phyloP scores from a whole-genome alignment of 2,329 filamentous ascomycete genomes.

The Rasamsonia emersonii region DNA sequence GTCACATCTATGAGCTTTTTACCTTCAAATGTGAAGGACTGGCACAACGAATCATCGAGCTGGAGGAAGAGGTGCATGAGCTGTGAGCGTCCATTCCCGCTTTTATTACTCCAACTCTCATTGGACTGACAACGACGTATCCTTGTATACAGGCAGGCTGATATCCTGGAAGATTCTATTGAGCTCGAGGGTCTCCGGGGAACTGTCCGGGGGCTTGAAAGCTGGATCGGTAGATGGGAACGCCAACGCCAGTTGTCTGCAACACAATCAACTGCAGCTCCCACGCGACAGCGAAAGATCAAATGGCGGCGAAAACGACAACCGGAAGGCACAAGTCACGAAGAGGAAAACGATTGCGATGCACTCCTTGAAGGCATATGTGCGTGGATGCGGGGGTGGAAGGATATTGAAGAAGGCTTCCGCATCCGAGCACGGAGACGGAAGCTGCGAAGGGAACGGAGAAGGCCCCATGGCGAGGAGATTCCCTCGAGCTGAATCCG shows the following conservation, averaged over 20 bases:
- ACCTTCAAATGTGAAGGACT: conserved; percentile 51
- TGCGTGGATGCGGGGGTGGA: conserved; percentile 37
- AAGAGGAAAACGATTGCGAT: conserved; percentile 18
- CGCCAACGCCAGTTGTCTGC: conserved; percentile 13
- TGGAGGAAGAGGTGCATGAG: conserved; percentile 51
- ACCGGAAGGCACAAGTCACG: conserved; percentile 8
- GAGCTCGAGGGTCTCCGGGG: conserved; percentile 28
- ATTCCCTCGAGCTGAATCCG: neutral
- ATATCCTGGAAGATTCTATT: conserved; percentile 24
- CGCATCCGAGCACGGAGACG: conserved; percentile 49
- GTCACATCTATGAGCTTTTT: conserved; percentile 56
- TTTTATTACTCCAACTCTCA: neutral
- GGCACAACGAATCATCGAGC: conserved; percentile 49
- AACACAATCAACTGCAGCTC: neutral
- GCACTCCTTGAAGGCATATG: conserved; percentile 29
- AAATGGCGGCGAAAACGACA: conserved; percentile 8
- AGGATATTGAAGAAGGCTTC: conserved; percentile 34
- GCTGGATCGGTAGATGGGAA: conserved; percentile 22
- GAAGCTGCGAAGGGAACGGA: conserved; percentile 39
- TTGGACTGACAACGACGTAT: neutral
- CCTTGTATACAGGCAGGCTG: conserved; percentile 13
- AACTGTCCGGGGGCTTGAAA: conserved; percentile 26
- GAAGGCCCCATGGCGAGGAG: conserved; percentile 6
- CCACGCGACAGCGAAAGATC: conserved; percentile 8
- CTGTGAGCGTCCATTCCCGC: conserved; percentile 36